A percentile compares a stretch with the other conserved stretches of the same genome.
These are phyloP conservation scores for Ustilago xerochloae DNA, from an alignment of 1,284 basidiomycete species.

Conservation along the genomic window DNA sequence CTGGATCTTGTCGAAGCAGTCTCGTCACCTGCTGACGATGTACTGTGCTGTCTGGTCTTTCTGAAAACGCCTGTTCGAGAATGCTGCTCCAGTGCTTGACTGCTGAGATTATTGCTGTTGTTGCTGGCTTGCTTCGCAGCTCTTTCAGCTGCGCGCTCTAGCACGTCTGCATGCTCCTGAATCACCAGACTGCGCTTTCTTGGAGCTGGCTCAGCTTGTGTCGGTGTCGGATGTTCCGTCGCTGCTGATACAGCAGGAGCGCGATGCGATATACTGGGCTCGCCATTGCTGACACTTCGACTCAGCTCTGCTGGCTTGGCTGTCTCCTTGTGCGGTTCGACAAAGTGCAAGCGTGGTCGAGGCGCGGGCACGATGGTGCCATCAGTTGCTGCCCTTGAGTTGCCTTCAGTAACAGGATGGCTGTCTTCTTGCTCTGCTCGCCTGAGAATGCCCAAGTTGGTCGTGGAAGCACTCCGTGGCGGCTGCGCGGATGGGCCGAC, in stretches of 20 bases:
- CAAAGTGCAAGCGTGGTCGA: slow-evolving; percentile 36
- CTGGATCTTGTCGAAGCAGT: slow-evolving; percentile 45
- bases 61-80: background rate
- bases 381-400: background rate
- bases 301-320: background rate
- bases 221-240: background rate
- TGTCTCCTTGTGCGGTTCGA: slow-evolving; percentile 31
- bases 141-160: slow-evolving; percentile 46
- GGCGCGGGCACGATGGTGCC: background rate
- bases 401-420: background rate
- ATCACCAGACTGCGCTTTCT: slow-evolving; percentile 49
- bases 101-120: slow-evolving; percentile 8
- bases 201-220: slow-evolving; percentile 7
- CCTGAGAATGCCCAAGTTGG: slow-evolving; percentile 34
- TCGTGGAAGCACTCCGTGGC: slow-evolving; percentile 15
- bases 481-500: slow-evolving; percentile 11
- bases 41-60: slow-evolving; percentile 30
- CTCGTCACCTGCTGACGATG: slow-evolving; percentile 47
- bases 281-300: background rate
- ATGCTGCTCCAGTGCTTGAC: slow-evolving; percentile 25
- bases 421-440: slow-evolving; percentile 7
- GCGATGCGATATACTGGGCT: background rate
- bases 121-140: slow-evolving; percentile 33
- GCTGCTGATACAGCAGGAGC: slow-evolving; percentile 2
- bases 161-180: slow-evolving; percentile 43